Base-by-base conservation (phyloP, 2,329 filamentous ascomycete species). In the Camillea tinctor region DNA sequence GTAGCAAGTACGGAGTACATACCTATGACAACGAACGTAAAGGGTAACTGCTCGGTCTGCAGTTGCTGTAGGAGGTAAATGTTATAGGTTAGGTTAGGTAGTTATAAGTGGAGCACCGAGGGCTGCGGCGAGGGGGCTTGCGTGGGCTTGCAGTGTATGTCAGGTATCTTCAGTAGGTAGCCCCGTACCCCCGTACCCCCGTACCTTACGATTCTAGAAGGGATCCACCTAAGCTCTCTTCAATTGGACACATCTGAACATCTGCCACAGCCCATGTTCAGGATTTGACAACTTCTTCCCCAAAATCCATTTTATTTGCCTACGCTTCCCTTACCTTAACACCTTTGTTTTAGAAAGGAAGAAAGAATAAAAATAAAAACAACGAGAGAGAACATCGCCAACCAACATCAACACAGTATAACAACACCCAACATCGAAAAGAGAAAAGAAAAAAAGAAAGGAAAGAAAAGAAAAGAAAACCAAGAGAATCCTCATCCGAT, bases 241-340 rank as follows among this genome's bases (percentile, higher is more conserved):
- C 52, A 58, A 65, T 65, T 65, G 61, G 57, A 48, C 36, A 55
- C 40, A 60, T 44, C 58, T 64, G 63, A 60, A 65, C 61, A 64
- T 65, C 59, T 62, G 59, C 61, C 36, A 65, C 63, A 64, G 61
- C 63, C 63, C 50, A 22, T 53, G 23, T 30, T 15, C 23, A 53
- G 17, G n/a, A 13, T 23, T 24, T 53, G n/a, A 21, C 24, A n/a
- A 30, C 51, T 20, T 30, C 24, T 26, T 11, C n/a, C 36, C 17
- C 21, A 17, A n/a, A 17, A 52, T n/a, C n/a, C n/a, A n/a, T n/a
- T n/a, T n/a, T n/a, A n/a, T n/a, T n/a, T n/a, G n/a, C n/a, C n/a
- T n/a, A n/a, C n/a, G n/a, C n/a, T n/a, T n/a, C n/a, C n/a, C n/a
- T n/a, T n/a, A n/a, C n/a, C n/a, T n/a, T n/a, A n/a, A n/a, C 5